These are phyloP conservation scores for Sclerotinia nivalis DNA, from an alignment of 2,329 filamentous ascomycete species.

Conservation along the genomic window DNA sequence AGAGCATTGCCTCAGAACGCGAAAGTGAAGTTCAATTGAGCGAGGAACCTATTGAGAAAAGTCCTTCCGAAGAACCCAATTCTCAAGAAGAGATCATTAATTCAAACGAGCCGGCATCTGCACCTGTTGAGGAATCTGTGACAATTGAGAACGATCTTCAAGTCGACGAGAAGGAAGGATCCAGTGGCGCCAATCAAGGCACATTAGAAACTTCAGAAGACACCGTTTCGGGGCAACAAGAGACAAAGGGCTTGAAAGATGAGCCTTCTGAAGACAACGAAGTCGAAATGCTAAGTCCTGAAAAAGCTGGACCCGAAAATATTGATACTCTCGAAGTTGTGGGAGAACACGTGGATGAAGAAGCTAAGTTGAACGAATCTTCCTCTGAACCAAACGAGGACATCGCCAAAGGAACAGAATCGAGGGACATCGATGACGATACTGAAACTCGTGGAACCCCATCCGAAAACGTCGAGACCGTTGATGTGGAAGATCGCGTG, in stretches of 20 bases:
- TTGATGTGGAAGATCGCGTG: neutral
- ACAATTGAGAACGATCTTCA: neutral
- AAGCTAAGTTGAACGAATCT: neutral
- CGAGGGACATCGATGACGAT: neutral
- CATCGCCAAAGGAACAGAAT: neutral
- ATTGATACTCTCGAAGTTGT: neutral
- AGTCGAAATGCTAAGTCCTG: neutral
- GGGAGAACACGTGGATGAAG: neutral
- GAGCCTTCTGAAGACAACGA: conserved; percentile 11
- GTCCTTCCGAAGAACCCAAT: neutral
- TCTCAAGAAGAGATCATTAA: neutral
- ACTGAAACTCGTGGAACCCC: neutral
- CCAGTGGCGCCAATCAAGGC: neutral
- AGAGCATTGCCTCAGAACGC: neutral
- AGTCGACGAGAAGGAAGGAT: conserved; percentile 5
- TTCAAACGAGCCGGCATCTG: neutral
- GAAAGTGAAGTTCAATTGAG: neutral
- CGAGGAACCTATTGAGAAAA: neutral
- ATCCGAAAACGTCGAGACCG: neutral
- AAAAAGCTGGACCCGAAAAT: neutral
- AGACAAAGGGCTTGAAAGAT: neutral
- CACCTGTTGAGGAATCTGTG: neutral
- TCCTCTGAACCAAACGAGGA: neutral
- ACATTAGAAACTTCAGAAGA: neutral
- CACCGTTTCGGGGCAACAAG: neutral